A percentile compares a stretch with the other conserved stretches of the same genome.
Evolutionary conservation across 1,139 yeast genomes (phyloP).

Genomic region (Blastobotrys elegans): DNA sequence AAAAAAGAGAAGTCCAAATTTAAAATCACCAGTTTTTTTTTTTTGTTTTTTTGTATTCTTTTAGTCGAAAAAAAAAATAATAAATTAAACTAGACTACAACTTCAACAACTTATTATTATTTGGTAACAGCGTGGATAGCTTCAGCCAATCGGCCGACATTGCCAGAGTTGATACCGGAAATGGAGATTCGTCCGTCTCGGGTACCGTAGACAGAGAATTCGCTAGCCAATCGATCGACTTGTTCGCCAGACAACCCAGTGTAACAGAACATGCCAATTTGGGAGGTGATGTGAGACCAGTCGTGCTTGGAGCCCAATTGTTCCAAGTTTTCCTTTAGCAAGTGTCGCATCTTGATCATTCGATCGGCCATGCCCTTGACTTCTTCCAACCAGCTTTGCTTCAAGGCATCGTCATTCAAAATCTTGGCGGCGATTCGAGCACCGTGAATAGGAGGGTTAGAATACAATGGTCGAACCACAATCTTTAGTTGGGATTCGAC

Average conservation of each 20-base stretch:
- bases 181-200: conserved; percentile 82
- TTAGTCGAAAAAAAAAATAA: too few species aligned
- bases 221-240: conserved; percentile 70
- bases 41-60: neutral
- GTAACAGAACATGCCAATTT: conserved; percentile 96
- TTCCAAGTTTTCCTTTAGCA: conserved; percentile 57
- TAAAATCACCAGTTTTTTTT: neutral
- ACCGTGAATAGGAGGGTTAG: conserved; percentile 95
- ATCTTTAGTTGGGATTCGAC: conserved; percentile 73
- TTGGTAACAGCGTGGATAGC: conserved; percentile 52
- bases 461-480: conserved; percentile 76
- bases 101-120: too few species aligned
- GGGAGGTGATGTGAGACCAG: conserved; percentile 91
- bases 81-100: too few species aligned
- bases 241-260: conserved; percentile 80
- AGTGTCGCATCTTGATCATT: conserved; percentile 69
- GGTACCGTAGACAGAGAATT: conserved; percentile 73
- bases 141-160: conserved; percentile 73
- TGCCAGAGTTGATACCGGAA: conserved; percentile 83
- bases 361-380: conserved; percentile 85
- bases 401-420: conserved; percentile 58
- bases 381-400: conserved; percentile 79
- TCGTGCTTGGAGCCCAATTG: conserved; percentile 73
- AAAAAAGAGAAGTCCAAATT: neutral
- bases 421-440: conserved; percentile 85